Evolutionary conservation across 345 rosid species (phyloP).

Genomic region (Schrenkiella parvula): DNA sequence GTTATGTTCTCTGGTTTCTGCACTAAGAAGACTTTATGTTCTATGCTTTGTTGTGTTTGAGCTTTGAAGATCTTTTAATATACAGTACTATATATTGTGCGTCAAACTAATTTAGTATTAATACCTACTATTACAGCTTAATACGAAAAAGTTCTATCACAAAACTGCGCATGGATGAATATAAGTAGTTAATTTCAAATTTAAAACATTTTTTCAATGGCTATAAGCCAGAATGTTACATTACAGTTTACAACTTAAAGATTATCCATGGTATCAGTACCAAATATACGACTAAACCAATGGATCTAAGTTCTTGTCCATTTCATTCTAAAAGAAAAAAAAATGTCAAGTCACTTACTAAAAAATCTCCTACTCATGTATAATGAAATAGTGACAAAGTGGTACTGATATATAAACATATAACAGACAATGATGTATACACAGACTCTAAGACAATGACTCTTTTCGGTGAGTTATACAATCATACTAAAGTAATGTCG

Average conservation of each 20-base stretch:
- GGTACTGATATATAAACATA: not conserved
- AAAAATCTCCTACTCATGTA: not conserved
- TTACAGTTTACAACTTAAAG: not conserved
- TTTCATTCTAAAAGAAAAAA: not conserved
- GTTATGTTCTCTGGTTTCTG: not conserved
- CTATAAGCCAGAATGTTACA: not conserved
- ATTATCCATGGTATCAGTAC: not conserved
- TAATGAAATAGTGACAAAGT: not conserved
- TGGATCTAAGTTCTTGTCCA: not conserved
- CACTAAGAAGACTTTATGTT: not conserved
- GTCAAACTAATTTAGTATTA: not conserved
- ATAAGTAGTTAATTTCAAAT: not conserved
- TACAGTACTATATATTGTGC: not conserved
- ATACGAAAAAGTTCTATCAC: not conserved
- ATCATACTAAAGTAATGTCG: constrained; percentile 10
- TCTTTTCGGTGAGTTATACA: constrained; percentile 3
- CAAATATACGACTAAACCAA: not conserved
- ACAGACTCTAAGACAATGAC: constrained; percentile 2
- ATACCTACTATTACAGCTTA: not conserved
- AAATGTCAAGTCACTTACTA: not conserved
- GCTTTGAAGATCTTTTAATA: not conserved
- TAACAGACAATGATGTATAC: not conserved
- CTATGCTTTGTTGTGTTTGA: not conserved
- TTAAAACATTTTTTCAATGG: not conserved
- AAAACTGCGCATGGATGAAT: not conserved